These are phyloP conservation scores for Russula dissimulans DNA, from an alignment of 768 basidiomycete genomes.

Conservation along the genomic window DNA sequence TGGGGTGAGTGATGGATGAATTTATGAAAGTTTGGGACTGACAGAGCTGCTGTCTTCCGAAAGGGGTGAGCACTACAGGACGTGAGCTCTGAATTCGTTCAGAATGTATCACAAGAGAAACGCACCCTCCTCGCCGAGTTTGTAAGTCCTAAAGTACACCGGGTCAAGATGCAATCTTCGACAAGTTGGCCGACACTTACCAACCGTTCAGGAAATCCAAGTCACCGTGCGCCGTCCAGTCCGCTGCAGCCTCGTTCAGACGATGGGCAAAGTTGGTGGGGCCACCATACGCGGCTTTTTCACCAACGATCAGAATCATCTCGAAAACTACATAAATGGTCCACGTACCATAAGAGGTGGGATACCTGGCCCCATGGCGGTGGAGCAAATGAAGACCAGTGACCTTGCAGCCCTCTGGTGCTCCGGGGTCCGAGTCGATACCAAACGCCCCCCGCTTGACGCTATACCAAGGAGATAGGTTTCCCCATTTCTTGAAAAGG, in stretches of 20 bases:
- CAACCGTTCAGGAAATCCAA: slow-evolving; percentile 76
- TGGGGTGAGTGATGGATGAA: not conserved
- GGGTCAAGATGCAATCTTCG: not conserved
- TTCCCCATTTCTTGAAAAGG: slow-evolving; percentile 74
- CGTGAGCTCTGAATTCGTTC: not conserved
- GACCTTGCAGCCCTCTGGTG: slow-evolving; percentile 59
- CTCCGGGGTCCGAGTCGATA: slow-evolving; percentile 57
- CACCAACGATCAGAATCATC: not conserved
- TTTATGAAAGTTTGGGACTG: slow-evolving; percentile 22
- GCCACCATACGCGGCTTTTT: slow-evolving; percentile 50
- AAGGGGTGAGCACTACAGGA: slow-evolving; percentile 70
- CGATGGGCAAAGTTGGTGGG: slow-evolving; percentile 48
- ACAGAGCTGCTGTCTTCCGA: slow-evolving; percentile 83
- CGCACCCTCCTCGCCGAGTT: slow-evolving; percentile 77
- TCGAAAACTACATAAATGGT: not conserved
- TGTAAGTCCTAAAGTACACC: slow-evolving; percentile 58
- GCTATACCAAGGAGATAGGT: slow-evolving; percentile 80
- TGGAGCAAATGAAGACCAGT: slow-evolving; percentile 75
- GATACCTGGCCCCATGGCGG: slow-evolving; percentile 68
- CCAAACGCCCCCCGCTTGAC: slow-evolving; percentile 59
- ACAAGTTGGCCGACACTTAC: slow-evolving; percentile 32
- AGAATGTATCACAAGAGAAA: not conserved
- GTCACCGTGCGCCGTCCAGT: slow-evolving; percentile 57
- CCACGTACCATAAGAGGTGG: slow-evolving; percentile 52
- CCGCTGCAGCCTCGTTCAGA: slow-evolving; percentile 42